Conservation (phyloP, 106 monocot species). For the Dioscorea zingiberensis region DNA sequence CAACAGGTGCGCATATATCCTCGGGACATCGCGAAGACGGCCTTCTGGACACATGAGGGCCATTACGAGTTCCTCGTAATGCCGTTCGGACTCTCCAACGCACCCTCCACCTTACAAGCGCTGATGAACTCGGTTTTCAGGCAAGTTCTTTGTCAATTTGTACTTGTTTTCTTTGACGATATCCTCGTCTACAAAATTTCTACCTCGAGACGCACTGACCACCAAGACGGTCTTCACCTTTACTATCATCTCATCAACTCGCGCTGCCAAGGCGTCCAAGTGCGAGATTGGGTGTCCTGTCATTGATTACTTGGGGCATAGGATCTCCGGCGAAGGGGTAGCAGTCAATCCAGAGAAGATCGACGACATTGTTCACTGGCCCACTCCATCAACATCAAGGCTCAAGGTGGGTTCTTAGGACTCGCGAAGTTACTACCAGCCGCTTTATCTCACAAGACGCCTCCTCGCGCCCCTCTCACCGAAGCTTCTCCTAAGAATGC, state of each 20-base stretch:
- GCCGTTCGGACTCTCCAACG: slow-evolving; percentile 15
- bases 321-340: background rate
- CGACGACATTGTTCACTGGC: too few relatives aligned
- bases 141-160: background rate
- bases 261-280: background rate
- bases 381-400: background rate
- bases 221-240: background rate
- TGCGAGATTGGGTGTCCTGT: background rate
- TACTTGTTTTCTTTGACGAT: slow-evolving; percentile 9
- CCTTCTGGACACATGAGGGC: slow-evolving; percentile 10
- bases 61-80: slow-evolving; percentile 22
- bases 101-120: slow-evolving; percentile 10
- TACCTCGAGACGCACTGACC: background rate
- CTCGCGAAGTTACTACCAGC: slow-evolving; percentile 9
- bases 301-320: background rate
- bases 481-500: slow-evolving; percentile 3
- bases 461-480: background rate
- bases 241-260: background rate
- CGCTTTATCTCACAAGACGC: slow-evolving; percentile 6
- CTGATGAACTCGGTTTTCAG: slow-evolving; percentile 9
- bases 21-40: slow-evolving; percentile 7
- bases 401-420: slow-evolving; percentile 4
- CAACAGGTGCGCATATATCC: slow-evolving; percentile 10
- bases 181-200: slow-evolving; percentile 12
- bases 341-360: background rate